A percentile compares a stretch with the other conserved stretches of the same genome.
Conservation (phyloP, 78 protist genomes). For the Dictyostelium capitatum region DNA sequence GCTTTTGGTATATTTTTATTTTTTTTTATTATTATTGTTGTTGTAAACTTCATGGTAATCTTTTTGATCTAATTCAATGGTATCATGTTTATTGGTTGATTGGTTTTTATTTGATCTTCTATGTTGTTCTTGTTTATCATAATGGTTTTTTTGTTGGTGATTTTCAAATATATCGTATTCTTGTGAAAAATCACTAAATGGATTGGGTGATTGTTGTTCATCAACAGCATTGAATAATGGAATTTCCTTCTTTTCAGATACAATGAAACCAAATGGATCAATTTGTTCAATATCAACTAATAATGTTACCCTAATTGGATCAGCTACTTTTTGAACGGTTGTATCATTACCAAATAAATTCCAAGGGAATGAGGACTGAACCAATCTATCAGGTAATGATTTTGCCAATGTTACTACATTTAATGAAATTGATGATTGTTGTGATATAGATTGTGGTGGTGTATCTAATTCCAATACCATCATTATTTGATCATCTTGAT, state of each 20-base stretch:
- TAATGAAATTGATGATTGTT: neutral
- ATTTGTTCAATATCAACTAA: neutral
- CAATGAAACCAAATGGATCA: neutral
- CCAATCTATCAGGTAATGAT: neutral
- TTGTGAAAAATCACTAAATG: no score
- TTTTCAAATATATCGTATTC: neutral
- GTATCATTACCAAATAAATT: neutral
- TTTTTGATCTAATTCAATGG: neutral
- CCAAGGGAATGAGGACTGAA: neutral
- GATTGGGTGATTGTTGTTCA: neutral
- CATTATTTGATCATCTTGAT: neutral
- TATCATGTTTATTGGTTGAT: neutral
- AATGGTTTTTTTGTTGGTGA: neutral
- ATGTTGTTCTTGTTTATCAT: neutral
- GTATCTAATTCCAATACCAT: neutral
- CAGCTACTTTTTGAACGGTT: neutral
- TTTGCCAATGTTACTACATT: neutral
- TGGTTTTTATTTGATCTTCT: neutral
- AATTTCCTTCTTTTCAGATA: neutral
- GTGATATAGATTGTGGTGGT: neutral
- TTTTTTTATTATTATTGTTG: neutral
- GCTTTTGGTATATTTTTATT: neutral
- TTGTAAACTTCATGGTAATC: constrained; percentile 10
- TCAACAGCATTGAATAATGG: neutral
- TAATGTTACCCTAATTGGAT: neutral